phyloP scores from a whole-genome alignment of 306 rosid genomes.

The Acmispon strigosus region DNA sequence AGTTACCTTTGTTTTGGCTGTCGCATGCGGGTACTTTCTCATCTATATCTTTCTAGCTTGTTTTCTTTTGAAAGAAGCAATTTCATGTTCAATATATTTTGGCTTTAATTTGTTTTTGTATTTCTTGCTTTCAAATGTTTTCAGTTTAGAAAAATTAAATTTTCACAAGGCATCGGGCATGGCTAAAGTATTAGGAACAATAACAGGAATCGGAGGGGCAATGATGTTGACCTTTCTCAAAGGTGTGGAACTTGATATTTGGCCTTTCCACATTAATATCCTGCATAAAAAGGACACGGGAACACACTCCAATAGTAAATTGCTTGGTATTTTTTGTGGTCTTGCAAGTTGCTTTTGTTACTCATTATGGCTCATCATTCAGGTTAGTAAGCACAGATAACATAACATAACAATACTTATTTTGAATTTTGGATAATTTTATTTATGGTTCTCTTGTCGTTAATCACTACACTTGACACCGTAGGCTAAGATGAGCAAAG shows the following conservation, averaged over 20 bases:
- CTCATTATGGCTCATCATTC: constrained; percentile 42
- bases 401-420: no score
- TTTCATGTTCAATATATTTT: no score
- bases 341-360: constrained; percentile 29
- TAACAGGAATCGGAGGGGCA: constrained; percentile 36
- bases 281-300: constrained; percentile 15
- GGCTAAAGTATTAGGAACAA: constrained; percentile 33
- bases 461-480: neutral
- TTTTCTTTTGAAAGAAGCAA: no score
- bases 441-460: neutral
- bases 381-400: neutral
- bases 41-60: neutral
- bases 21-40: constrained; percentile 13
- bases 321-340: constrained; percentile 33
- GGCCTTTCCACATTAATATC: constrained; percentile 29
- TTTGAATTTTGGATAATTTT: neutral
- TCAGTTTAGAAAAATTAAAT: constrained; percentile 19
- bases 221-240: constrained; percentile 34
- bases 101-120: no score
- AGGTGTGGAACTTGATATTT: constrained; percentile 29
- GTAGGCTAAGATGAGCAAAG: constrained; percentile 24
- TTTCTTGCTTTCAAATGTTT: no score
- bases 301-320: constrained; percentile 12
- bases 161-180: constrained; percentile 14
- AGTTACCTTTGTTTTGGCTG: constrained; percentile 34